Evolutionary conservation across 2,329 filamentous ascomycete species (phyloP).

Genomic region (Pseudofabraea citricarpa): DNA sequence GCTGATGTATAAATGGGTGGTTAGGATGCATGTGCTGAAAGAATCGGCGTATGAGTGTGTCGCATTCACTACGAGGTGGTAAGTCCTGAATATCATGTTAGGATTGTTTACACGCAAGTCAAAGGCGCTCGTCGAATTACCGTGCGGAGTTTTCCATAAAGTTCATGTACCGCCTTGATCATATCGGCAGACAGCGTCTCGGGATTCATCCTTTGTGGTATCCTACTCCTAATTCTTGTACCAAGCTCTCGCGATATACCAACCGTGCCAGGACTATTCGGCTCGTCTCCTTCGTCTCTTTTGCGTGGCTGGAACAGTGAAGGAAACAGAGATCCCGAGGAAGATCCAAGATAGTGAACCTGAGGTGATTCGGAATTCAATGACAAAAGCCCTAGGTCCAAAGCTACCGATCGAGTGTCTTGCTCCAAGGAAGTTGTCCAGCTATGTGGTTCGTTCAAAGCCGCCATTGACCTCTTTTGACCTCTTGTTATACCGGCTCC

Average conservation of each 20-base stretch:
- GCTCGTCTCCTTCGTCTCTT: no score
- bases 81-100: constrained; percentile 14
- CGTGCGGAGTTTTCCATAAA: constrained; percentile 6
- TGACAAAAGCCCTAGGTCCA: constrained; percentile 32
- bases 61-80: constrained; percentile 22
- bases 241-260: no score
- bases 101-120: not conserved
- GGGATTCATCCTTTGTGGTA: no score
- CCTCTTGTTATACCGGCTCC: not conserved
- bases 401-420: constrained; percentile 12
- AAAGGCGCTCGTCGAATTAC: no score
- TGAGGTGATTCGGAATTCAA: constrained; percentile 33
- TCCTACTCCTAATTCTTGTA: no score
- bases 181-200: no score
- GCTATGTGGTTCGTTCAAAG: not conserved
- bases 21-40: constrained; percentile 27
- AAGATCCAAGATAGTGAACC: constrained; percentile 33
- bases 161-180: not conserved
- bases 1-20: constrained; percentile 25
- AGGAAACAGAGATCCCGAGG: constrained; percentile 31
- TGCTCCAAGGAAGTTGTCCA: constrained; percentile 2
- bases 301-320: no score
- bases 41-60: constrained; percentile 20
- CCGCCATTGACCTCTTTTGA: constrained; percentile 1
- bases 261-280: no score